Conservation (phyloP, 2,329 filamentous ascomycete genomes). For the Sarocladiaceae sp. region DNA sequence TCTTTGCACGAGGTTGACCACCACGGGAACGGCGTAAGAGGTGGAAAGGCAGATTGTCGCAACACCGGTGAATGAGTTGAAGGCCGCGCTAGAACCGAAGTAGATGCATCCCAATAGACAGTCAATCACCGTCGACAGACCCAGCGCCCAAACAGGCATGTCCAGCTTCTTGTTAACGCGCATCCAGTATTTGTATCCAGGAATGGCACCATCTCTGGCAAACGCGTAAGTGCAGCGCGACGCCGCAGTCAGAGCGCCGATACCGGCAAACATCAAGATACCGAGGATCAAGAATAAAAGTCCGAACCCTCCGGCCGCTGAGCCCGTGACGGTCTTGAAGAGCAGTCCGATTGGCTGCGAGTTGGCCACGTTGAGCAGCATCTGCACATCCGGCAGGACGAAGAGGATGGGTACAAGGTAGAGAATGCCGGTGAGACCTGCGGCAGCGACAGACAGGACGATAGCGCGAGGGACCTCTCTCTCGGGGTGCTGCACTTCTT, state of each 20-base stretch:
- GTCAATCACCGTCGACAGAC: slow-evolving; percentile 64
- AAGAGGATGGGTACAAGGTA: slow-evolving; percentile 74
- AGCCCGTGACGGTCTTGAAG: slow-evolving; percentile 73
- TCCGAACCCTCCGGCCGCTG: slow-evolving; percentile 68
- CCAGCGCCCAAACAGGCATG: slow-evolving; percentile 66
- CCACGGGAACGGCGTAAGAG: slow-evolving; percentile 71
- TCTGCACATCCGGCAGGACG: slow-evolving; percentile 63
- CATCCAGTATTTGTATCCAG: slow-evolving; percentile 63
- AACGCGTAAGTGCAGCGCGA: slow-evolving; percentile 74
- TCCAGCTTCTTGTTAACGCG: slow-evolving; percentile 61
- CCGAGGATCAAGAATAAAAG: slow-evolving; percentile 72
- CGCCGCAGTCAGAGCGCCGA: slow-evolving; percentile 70
- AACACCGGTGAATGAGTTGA: slow-evolving; percentile 76
- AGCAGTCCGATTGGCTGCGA: slow-evolving; percentile 72
- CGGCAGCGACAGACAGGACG: slow-evolving; percentile 61
- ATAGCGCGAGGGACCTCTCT: slow-evolving; percentile 64
- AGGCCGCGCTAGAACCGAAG: slow-evolving; percentile 72
- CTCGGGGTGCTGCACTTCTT: slow-evolving; percentile 58
- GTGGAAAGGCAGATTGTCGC: slow-evolving; percentile 74
- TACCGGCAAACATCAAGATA: slow-evolving; percentile 72
- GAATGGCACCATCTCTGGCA: slow-evolving; percentile 70
- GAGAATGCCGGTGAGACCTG: slow-evolving; percentile 55
- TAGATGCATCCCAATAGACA: slow-evolving; percentile 73
- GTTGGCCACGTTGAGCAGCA: slow-evolving; percentile 61
- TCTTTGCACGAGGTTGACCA: slow-evolving; percentile 64